phyloP scores from a whole-genome alignment of 441 rosid genomes.

The Arabidopsis hybrid region DNA sequence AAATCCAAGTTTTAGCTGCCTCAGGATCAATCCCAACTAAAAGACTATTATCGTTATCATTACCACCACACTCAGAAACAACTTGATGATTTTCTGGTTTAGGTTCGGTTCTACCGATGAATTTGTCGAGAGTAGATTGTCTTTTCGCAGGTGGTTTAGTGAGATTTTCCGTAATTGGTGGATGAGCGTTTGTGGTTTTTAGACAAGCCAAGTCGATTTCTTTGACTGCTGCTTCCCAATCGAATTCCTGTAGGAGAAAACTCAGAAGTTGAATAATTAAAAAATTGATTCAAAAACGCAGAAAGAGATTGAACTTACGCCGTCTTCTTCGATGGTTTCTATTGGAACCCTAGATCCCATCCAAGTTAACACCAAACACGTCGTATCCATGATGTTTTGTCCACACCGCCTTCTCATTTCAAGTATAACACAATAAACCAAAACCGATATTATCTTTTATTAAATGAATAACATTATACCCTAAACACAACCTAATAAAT shows the following conservation, averaged over 20 bases:
- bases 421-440: no score
- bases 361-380: no score
- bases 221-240: slow-evolving; percentile 95
- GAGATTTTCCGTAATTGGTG: slow-evolving; percentile 15
- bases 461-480: no score
- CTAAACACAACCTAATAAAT: no score
- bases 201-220: slow-evolving; percentile 79
- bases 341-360: slow-evolving; percentile 57
- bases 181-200: slow-evolving; percentile 31
- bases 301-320: slow-evolving; percentile 45
- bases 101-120: slow-evolving; percentile 46
- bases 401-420: no score
- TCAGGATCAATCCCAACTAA: slow-evolving; percentile 67
- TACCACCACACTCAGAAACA: slow-evolving; percentile 36
- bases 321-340: slow-evolving; percentile 55
- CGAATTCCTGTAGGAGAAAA: slow-evolving; percentile 56
- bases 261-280: not conserved
- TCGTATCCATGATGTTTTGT: no score
- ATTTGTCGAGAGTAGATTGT: slow-evolving; percentile 80
- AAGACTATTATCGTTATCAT: slow-evolving; percentile 34
- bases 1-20: slow-evolving; percentile 88
- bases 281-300: not conserved
- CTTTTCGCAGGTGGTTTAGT: slow-evolving; percentile 46
- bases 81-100: slow-evolving; percentile 29
- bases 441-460: no score